Percentiles rank a stretch among this genome's conserved stretches.
These are phyloP conservation scores for Guadua angustifolia DNA, from an alignment of 176 grass and related monocot genomes.

Conservation along the genomic window DNA sequence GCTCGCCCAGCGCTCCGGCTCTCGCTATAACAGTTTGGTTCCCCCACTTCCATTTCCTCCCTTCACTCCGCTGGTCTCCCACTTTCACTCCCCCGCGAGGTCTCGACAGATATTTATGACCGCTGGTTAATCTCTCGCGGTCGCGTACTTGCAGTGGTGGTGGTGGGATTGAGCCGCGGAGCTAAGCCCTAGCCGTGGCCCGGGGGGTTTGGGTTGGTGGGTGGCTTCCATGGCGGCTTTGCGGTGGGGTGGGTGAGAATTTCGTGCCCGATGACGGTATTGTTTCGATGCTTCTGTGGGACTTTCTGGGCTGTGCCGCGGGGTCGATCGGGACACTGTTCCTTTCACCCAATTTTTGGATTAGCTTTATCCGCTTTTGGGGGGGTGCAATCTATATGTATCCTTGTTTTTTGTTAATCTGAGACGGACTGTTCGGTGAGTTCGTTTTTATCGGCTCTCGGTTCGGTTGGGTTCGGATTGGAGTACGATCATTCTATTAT, in stretches of 20 bases:
- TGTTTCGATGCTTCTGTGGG: not conserved
- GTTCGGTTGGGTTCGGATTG: not conserved
- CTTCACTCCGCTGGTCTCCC: not conserved
- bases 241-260: conserved; percentile 45
- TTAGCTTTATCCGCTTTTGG: not conserved
- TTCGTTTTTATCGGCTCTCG: not conserved
- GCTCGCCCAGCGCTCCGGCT: conserved; percentile 26
- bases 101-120: conserved; percentile 43
- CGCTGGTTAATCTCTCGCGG: not conserved
- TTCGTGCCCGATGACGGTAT: conserved; percentile 2
- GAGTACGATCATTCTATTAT: not conserved
- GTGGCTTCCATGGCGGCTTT: not conserved
- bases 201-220: not conserved
- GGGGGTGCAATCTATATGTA: not conserved
- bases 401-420: not conserved
- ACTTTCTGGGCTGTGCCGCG: not conserved
- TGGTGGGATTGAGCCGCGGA: not conserved
- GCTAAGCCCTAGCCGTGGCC: conserved; percentile 16
- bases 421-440: not conserved
- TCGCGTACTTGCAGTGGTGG: not conserved
- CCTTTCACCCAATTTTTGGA: not conserved
- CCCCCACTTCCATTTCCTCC: conserved; percentile 10
- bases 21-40: not conserved
- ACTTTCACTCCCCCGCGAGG: not conserved
- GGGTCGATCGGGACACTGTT: conserved; percentile 27